Evolutionary conservation across 116 monocot genomes (phyloP).

Genomic region (Posidonia oceanica): DNA sequence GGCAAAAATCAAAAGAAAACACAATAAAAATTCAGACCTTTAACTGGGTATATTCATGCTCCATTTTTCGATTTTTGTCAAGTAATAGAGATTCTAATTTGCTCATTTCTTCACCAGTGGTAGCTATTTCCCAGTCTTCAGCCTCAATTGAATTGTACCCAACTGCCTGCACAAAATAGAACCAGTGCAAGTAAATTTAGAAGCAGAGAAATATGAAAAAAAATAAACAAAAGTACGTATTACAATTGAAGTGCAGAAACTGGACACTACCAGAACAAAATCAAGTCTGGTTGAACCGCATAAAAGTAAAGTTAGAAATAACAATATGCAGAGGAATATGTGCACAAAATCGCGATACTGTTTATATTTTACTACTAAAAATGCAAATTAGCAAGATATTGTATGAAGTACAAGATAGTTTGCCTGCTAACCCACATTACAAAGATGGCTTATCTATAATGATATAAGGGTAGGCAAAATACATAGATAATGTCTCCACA

Average conservation of each 20-base stretch:
- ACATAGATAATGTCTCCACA: too few species aligned
- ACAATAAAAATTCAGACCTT: slow-evolving; percentile 35
- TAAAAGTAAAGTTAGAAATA: not conserved
- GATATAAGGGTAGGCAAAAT: too few species aligned
- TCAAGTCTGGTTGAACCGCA: not conserved
- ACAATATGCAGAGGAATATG: not conserved
- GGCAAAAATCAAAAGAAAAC: not conserved
- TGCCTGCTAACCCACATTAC: too few species aligned
- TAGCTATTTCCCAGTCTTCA: slow-evolving; percentile 98
- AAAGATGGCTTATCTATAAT: too few species aligned
- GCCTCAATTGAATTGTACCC: slow-evolving; percentile 98
- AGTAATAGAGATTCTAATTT: slow-evolving; percentile 91
- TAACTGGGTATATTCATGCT: slow-evolving; percentile 89
- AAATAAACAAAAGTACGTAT: not conserved
- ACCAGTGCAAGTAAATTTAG: not conserved
- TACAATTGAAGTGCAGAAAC: not conserved
- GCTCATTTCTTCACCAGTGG: slow-evolving; percentile 93
- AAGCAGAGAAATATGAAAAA: not conserved
- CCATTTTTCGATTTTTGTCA: slow-evolving; percentile 98
- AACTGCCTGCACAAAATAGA: slow-evolving; percentile 52
- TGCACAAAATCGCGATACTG: not conserved
- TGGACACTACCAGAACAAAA: not conserved
- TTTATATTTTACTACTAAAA: too few species aligned
- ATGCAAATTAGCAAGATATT: too few species aligned
- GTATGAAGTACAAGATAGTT: too few species aligned